Evolutionary conservation across 441 rosid genomes (phyloP), one percentile per base, ranked within the genome.

Genomic region (Viola pubescens): DNA sequence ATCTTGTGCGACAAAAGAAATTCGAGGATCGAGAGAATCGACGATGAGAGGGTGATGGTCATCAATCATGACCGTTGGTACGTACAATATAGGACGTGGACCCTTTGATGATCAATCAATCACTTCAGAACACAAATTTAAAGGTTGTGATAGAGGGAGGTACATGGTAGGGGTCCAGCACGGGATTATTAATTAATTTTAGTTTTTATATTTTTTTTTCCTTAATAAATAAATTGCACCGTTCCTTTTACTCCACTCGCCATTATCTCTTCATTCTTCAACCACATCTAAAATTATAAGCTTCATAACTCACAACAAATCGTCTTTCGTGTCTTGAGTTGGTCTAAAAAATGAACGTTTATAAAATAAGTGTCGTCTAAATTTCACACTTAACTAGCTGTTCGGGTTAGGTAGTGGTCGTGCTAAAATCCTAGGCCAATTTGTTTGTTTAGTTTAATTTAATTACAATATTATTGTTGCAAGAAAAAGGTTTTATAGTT

Each of bases 201-300:
- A 2, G 5, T 19, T 38, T 4, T 13, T 54, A 9, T 4, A 40
- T 40, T 44, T 38, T 6, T 12, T 43, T 9, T 5, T 12, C 44
- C 7, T 50, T 7, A n/a, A 26, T 37, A 41, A 44, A 52, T 41
- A 56, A 64, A 43, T 46, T 61, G 26, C 51, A 38, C 13, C 63
- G 49, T 64, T 44, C 59, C 75, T 73, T 58, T 26, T 59, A 64
- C 79, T 63, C 65, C 59, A 69, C 75, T 67, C 73, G 38, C 67
- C 1, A 9, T 52, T 12, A 3, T 44, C 53, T 9, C 43, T 34
- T 19, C 61, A 39, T 0, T 37, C 40, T 52, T 13, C 59, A 34
- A 3, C 14, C 54, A n/a, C 49, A 6, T 43, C 38, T 19, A 56
- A 54, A 42, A 39, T 39, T 5, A 6, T 7, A 37, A 11, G 46